Conservation (phyloP, 176 grass and related monocot species). For the Elymus sibiricus region DNA sequence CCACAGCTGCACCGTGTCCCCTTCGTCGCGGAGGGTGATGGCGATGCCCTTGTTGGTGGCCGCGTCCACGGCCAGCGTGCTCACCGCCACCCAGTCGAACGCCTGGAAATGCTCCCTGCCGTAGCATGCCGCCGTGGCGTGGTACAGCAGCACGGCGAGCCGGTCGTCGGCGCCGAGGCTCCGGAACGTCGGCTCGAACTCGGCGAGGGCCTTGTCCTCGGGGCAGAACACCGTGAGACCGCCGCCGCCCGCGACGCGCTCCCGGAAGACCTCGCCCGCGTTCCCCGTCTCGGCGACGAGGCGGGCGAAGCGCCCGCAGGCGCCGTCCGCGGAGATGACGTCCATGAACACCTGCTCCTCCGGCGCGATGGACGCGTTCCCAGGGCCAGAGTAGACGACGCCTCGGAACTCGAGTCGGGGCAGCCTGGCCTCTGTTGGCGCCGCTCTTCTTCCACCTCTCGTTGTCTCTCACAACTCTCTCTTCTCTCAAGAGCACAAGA, state of each 20-base stretch:
- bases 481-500: too few relatives aligned
- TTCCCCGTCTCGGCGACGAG: neutral
- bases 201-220: neutral
- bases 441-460: too few relatives aligned
- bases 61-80: neutral
- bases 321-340: neutral
- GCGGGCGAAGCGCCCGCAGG: neutral
- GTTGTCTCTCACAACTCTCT: too few relatives aligned
- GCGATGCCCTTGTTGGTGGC: neutral
- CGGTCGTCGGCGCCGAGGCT: neutral
- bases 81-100: neutral
- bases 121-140: neutral
- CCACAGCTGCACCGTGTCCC: neutral
- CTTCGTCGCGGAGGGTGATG: neutral
- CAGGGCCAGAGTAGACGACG: neutral
- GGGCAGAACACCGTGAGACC: neutral
- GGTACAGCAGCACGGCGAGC: neutral
- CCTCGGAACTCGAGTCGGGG: neutral
- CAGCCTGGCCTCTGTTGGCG: too few relatives aligned
- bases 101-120: neutral
- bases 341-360: neutral
- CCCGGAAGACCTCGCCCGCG: neutral
- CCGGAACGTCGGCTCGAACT: neutral
- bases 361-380: neutral
- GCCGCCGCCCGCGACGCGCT: neutral